A percentile compares a stretch with the other conserved stretches of the same genome.
phyloP scores from a whole-genome alignment of 2,329 filamentous ascomycete genomes.

The Ophioceras dolichostomum region DNA sequence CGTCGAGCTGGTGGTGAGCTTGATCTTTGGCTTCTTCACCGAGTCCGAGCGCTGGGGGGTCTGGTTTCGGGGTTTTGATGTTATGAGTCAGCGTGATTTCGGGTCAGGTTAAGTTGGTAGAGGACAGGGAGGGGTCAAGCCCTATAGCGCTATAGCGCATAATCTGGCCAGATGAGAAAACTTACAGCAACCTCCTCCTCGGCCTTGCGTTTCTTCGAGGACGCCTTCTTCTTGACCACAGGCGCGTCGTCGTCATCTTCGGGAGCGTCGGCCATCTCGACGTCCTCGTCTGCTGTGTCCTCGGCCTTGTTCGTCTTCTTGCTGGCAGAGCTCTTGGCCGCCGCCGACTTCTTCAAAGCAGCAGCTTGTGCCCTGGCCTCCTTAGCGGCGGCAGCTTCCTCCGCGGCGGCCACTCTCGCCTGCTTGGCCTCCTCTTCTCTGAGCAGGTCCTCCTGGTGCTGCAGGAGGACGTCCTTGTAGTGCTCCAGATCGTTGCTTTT shows the following conservation, averaged over 20 bases:
- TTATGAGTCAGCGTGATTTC: constrained; percentile 8
- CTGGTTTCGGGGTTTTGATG: constrained; percentile 17
- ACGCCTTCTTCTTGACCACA: constrained; percentile 23
- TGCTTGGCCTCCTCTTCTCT: constrained; percentile 40
- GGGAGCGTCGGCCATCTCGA: constrained; percentile 47
- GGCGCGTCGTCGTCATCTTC: constrained; percentile 45
- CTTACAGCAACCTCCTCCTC: constrained; percentile 61
- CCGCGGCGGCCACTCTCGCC: constrained; percentile 23
- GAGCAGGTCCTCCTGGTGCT: constrained; percentile 53
- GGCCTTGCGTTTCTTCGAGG: constrained; percentile 73
- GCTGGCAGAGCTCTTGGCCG: too few species aligned
- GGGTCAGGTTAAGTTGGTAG: too few species aligned
- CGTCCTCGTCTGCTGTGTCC: constrained; percentile 41
- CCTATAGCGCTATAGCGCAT: too few species aligned
- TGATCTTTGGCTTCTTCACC: constrained; percentile 57
- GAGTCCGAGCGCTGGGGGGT: constrained; percentile 47
- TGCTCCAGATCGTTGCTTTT: constrained; percentile 66
- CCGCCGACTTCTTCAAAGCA: constrained; percentile 12
- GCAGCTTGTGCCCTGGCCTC: constrained; percentile 30
- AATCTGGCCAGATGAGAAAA: background rate
- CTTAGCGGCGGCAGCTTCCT: constrained; percentile 26
- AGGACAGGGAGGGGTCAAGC: background rate
- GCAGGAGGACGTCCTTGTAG: constrained; percentile 70
- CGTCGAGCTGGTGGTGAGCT: constrained; percentile 50
- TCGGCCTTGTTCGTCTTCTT: constrained; percentile 39